Evolutionary conservation across 2,329 filamentous ascomycete genomes (phyloP), one percentile per base, ranked within the genome.

Genomic region (Aspergillus pseudoterreus): DNA sequence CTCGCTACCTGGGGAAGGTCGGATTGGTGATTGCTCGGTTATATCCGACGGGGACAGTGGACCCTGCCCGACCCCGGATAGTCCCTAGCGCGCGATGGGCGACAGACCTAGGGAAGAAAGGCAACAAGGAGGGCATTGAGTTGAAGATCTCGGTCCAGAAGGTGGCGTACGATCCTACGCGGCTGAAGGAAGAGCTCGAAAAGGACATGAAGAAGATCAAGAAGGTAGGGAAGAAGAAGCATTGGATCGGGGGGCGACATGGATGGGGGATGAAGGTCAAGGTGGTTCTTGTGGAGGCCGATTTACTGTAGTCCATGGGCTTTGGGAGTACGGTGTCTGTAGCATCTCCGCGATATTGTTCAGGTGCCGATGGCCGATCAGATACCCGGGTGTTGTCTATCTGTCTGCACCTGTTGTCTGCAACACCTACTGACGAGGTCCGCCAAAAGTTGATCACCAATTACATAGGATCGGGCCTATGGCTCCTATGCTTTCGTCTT

Each of bases 181-280:
- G 60, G 24, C 22, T 64, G 22, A 63, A 60, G 36, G 48, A 59
- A 17, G 61, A 62, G 42, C 27, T 70, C n/a, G 50, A 54, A 24
- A 54, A 52, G 15, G 55, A 64, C 12, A 38, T 62, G 1, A 57
- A 64, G 24, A 65, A 63, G 41, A 53, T 70, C n/a, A 57, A 68
- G 49, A 67, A 67, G 52, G 59, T 70, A 4, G 68, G 68, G 2
- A 71, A 70, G 52, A 68, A 65, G 50, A 71, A 71, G 60, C 60
- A 71, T 44, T 67, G 67, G 55, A 63, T 69, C 39, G 67, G 66
- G 15, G 67, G 66, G 6, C 55, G 53, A 8, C 57, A 68, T 41
- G 61, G 61, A 15, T 65, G 63, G 63, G 62, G 63, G 2, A 50
- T 64, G 38, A 65, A 62, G 48, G 55, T 65, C 3, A 24, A 47